A percentile compares a stretch with the other conserved stretches of the same genome.
Conservation (phyloP, 1,284 basidiomycete species). For the Ceratobasidium sp. region DNA sequence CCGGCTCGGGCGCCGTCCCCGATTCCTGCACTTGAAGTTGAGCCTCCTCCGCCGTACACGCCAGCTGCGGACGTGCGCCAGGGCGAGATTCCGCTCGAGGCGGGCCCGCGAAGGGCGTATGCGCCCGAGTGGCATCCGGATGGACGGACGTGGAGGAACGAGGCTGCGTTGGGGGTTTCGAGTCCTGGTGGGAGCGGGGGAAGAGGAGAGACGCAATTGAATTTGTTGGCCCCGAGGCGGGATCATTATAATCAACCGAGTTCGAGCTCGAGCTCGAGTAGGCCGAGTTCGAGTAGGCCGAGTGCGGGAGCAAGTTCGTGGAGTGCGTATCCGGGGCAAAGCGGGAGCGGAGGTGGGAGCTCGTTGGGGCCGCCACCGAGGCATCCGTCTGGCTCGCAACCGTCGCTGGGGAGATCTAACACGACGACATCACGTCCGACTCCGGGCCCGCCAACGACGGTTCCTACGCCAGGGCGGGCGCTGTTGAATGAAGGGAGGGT, state of each 20-base stretch:
- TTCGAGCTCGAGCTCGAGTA: neutral
- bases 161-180: neutral
- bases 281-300: neutral
- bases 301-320: slow-evolving; percentile 16
- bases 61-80: slow-evolving; percentile 62
- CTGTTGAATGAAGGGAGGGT: slow-evolving; percentile 68
- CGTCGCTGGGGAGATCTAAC: slow-evolving; percentile 20
- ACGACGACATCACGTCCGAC: slow-evolving; percentile 26
- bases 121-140: slow-evolving; percentile 43
- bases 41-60: slow-evolving; percentile 74
- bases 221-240: neutral
- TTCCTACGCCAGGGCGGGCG: slow-evolving; percentile 71
- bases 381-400: slow-evolving; percentile 9
- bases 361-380: slow-evolving; percentile 36
- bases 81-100: slow-evolving; percentile 70
- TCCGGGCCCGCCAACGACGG: slow-evolving; percentile 66
- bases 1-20: slow-evolving; percentile 32
- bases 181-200: neutral
- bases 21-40: slow-evolving; percentile 49
- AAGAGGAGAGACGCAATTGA: neutral
- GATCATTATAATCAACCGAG: neutral
- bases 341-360: neutral
- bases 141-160: slow-evolving; percentile 37
- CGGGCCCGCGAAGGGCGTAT: slow-evolving; percentile 69
- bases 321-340: slow-evolving; percentile 23